Base-by-base conservation (phyloP, 2,329 filamentous ascomycete species). In the Davidsoniella eucalypti region DNA sequence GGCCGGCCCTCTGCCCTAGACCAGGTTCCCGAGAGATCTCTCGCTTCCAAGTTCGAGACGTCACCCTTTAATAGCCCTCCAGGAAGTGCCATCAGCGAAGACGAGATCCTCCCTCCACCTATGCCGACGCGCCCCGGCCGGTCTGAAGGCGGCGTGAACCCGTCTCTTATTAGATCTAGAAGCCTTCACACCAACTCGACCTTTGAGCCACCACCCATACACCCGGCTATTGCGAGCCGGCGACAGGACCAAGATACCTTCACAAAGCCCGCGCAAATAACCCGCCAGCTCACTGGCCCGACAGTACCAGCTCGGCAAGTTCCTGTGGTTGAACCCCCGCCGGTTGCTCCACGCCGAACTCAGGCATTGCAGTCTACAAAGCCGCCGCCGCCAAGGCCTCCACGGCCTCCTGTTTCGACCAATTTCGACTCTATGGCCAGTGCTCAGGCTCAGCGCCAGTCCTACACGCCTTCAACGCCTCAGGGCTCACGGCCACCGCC, bases 51-150 rank as follows among this genome's bases (percentile, higher is more conserved):
- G 21, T 23, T 36, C 54, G 66, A 69, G 59, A 60, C 79, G 0
- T 94, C 90, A 1, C 88, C 90, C 0, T 94, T 95, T 60, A 87
- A 72, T 59, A 94, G 87, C 36, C 87, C 87, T 16, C 87, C 88
- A 0, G 80, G 78, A 57, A 90, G 82, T 60, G 75, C 76, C 4
- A 36, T 23, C 26, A 43, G 54, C 57, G 0, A 61, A 60, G 44
- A 54, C 44, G 47, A 54, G 18, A 7, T 57, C 16, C 59, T 63
- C 41, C 59, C 61, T 17, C 58, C 63, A 9, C 51, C 59, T 16
- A 60, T 59, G 16, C 61, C 64, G 9, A 47, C 58, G 8, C 43
- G 54, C 17, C 54, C 52, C 14, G 42, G 39, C 18, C 52, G 48
- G 6, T 46, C 48, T 9, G 40, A 50, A 25, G 18, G 33, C 21